A percentile compares a stretch with the other conserved stretches of the same genome.
Evolutionary conservation across 495 filamentous ascomycete genomes (phyloP).

Genomic region (Neurospora cerealis): DNA sequence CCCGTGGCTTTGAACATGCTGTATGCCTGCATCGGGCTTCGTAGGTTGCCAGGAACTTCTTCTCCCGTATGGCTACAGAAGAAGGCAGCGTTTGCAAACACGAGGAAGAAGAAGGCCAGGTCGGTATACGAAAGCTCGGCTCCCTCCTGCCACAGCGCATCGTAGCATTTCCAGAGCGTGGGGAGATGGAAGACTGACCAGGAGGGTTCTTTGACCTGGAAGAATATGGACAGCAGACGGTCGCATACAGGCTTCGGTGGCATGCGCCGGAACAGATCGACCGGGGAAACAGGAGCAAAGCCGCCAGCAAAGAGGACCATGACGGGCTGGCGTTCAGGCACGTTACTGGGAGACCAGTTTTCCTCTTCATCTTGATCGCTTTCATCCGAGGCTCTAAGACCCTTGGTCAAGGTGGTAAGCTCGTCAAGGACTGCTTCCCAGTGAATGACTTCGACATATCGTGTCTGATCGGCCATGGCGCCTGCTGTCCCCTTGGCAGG

Average conservation of each 20-base stretch:
- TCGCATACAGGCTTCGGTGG: slow-evolving; percentile 33
- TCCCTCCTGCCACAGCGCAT: slow-evolving; percentile 20
- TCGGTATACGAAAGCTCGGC: slow-evolving; percentile 11
- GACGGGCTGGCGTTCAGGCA: slow-evolving; percentile 8
- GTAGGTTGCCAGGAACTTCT: slow-evolving; percentile 15
- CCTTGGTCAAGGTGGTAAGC: slow-evolving; percentile 17
- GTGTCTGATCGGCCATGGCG: slow-evolving; percentile 28
- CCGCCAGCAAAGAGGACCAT: slow-evolving; percentile 35
- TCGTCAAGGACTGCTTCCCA: slow-evolving; percentile 45
- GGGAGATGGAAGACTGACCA: slow-evolving; percentile 34
- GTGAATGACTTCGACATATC: slow-evolving; percentile 39
- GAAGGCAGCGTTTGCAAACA: slow-evolving; percentile 17
- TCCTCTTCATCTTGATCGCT: slow-evolving; percentile 13
- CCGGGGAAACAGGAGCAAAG: slow-evolving; percentile 19
- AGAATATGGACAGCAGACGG: slow-evolving; percentile 35
- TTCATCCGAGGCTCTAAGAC: slow-evolving; percentile 11
- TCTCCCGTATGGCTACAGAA: slow-evolving; percentile 14
- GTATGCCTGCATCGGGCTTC: slow-evolving; percentile 1
- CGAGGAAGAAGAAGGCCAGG: slow-evolving; percentile 22
- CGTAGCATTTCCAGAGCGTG: slow-evolving; percentile 31
- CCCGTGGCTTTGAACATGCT: slow-evolving; percentile 15
- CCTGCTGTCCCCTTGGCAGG: slow-evolving; percentile 13
- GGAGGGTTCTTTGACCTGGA: slow-evolving; percentile 34
- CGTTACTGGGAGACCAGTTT: slow-evolving; percentile 12
- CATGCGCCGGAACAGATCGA: slow-evolving; percentile 32